A percentile compares a stretch with the other conserved stretches of the same genome.
Conservation (phyloP, 148 eudicot genomes). For the Camellia sinensis region DNA sequence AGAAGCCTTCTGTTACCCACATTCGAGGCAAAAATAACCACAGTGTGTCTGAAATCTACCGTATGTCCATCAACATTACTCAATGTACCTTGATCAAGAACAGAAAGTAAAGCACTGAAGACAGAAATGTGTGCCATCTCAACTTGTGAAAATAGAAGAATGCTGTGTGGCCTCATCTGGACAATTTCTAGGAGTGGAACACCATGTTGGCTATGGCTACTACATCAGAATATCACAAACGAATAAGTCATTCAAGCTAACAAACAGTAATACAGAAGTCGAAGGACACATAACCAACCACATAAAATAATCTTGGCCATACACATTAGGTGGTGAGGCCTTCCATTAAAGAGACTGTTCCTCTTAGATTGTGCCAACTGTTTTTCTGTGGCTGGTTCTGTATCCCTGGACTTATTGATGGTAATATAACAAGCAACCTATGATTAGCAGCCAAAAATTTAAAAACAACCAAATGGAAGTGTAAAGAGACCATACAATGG, state of each 20-base stretch:
- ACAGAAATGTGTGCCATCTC: neutral
- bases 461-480: neutral
- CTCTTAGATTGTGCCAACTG: too few relatives aligned
- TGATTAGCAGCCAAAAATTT: neutral
- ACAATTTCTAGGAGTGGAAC: neutral
- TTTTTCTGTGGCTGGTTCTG: too few relatives aligned
- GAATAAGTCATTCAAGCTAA: neutral
- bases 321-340: too few relatives aligned
- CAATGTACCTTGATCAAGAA: neutral
- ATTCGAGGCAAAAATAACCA: constrained; percentile 5
- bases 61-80: neutral
- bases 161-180: constrained; percentile 1
- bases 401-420: too few relatives aligned
- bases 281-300: too few relatives aligned
- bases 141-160: constrained; percentile 5
- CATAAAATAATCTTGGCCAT: too few relatives aligned
- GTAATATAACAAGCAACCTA: neutral
- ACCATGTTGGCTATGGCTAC: neutral
- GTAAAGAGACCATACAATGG: neutral
- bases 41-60: neutral
- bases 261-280: too few relatives aligned
- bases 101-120: neutral
- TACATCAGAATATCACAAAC: neutral
- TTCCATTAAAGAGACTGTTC: too few relatives aligned
- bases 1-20: neutral